Evolutionary conservation across 345 rosid genomes (phyloP).

Genomic region (Acer campestre): DNA sequence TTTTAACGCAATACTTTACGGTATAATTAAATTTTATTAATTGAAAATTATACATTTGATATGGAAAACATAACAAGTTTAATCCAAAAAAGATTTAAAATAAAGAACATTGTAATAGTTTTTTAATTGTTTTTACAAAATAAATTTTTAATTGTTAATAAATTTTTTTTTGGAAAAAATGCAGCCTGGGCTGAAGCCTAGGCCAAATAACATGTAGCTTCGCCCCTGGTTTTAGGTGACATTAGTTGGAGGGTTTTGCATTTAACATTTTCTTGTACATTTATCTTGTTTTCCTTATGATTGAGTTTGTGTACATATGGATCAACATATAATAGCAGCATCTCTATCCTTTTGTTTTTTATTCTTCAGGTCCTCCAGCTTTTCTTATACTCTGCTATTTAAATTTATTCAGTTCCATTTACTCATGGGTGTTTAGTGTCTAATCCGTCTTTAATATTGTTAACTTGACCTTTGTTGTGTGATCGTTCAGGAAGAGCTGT

Average conservation of each 20-base stretch:
- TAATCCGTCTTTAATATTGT: background rate
- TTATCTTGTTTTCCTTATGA: background rate
- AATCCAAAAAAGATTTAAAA: too few relatives aligned
- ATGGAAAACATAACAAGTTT: too few relatives aligned
- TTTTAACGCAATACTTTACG: too few relatives aligned
- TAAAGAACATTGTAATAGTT: too few relatives aligned
- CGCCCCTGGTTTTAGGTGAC: background rate
- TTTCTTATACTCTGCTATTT: background rate
- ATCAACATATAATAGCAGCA: background rate
- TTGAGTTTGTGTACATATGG: background rate
- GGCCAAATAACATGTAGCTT: too few relatives aligned
- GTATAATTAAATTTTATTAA: too few relatives aligned
- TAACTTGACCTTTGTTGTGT: background rate
- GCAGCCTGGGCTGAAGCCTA: too few relatives aligned
- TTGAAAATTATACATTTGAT: too few relatives aligned
- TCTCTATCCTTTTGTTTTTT: background rate
- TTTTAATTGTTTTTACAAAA: too few relatives aligned
- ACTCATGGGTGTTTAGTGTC: background rate
- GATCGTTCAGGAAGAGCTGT: constrained; percentile 52
- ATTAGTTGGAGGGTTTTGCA: background rate
- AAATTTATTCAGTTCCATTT: background rate
- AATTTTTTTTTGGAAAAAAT: too few relatives aligned
- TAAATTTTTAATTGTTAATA: too few relatives aligned
- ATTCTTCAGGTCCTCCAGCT: background rate
- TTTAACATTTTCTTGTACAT: background rate